Evolutionary conservation across 1,284 basidiomycete species (phyloP).

Genomic region (Ustilago sp.): DNA sequence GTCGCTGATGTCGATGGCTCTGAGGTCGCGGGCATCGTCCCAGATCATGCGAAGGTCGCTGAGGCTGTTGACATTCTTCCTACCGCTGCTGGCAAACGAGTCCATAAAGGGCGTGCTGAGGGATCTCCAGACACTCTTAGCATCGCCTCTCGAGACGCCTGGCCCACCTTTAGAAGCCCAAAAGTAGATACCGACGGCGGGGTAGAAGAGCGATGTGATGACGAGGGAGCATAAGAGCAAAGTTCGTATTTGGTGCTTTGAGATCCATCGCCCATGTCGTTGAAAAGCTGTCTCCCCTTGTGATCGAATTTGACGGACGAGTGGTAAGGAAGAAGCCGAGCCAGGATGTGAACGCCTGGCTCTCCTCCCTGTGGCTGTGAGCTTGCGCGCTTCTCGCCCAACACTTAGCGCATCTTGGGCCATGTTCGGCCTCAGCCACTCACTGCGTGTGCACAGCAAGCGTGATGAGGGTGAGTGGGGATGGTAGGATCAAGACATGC

Average conservation of each 20-base stretch:
- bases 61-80: constrained; percentile 61
- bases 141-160: constrained; percentile 59
- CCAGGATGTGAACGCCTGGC: constrained; percentile 31
- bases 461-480: neutral
- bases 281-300: constrained; percentile 45
- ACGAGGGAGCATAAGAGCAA: constrained; percentile 92
- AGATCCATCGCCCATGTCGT: constrained; percentile 61
- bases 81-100: constrained; percentile 58
- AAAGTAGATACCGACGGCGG: constrained; percentile 67
- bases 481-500: neutral
- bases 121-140: constrained; percentile 61
- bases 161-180: constrained; percentile 65
- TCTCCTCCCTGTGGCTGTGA: constrained; percentile 16
- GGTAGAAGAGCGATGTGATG: constrained; percentile 90
- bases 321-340: constrained; percentile 32
- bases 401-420: constrained; percentile 15
- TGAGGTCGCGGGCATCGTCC: constrained; percentile 64
- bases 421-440: constrained; percentile 25
- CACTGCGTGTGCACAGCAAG: constrained; percentile 13
- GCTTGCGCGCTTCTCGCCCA: constrained; percentile 18
- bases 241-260: constrained; percentile 84
- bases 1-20: constrained; percentile 55
- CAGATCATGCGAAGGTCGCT: constrained; percentile 66
- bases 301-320: constrained; percentile 30
- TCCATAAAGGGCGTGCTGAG: constrained; percentile 64